A percentile compares a stretch with the other conserved stretches of the same genome.
Conservation (phyloP, 495 filamentous ascomycete genomes). For the Bacidia gigantensis region DNA sequence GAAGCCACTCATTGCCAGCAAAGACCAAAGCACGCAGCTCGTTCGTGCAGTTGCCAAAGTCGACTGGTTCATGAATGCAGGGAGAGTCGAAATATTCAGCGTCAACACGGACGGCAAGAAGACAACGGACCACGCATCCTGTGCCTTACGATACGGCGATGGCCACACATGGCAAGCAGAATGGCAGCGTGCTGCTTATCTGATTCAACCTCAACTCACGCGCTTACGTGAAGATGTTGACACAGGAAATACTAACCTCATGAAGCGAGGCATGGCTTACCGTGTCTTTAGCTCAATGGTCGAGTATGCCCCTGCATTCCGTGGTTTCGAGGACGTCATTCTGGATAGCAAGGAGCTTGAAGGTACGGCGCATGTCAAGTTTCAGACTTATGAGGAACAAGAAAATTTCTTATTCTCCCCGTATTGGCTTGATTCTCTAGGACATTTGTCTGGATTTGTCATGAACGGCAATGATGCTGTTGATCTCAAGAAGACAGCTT, state of each 20-base stretch:
- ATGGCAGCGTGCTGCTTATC: slow-evolving; percentile 35
- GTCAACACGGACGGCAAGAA: slow-evolving; percentile 13
- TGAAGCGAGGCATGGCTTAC: slow-evolving; percentile 50
- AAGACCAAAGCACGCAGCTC: slow-evolving; percentile 14
- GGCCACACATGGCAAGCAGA: slow-evolving; percentile 20
- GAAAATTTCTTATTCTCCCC: slow-evolving; percentile 37
- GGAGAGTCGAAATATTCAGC: slow-evolving; percentile 17
- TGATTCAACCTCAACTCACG: slow-evolving; percentile 33
- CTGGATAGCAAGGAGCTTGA: slow-evolving; percentile 19
- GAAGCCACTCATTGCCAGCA: slow-evolving; percentile 16
- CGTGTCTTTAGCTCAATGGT: slow-evolving; percentile 52
- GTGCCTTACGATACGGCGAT: slow-evolving; percentile 9
- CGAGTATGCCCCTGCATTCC: slow-evolving; percentile 45
- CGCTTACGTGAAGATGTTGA: slow-evolving; percentile 25
- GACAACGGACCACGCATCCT: slow-evolving; percentile 1
- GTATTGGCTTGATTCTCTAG: slow-evolving; percentile 44
- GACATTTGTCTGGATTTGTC: slow-evolving; percentile 51
- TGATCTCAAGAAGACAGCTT: slow-evolving; percentile 43
- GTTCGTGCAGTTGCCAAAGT: slow-evolving; percentile 16
- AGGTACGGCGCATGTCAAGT: slow-evolving; percentile 18
- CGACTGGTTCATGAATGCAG: slow-evolving; percentile 21
- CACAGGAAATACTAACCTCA: slow-evolving; percentile 17
- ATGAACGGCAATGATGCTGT: slow-evolving; percentile 50
- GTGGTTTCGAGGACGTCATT: slow-evolving; percentile 36
- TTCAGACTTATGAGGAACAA: slow-evolving; percentile 33